phyloP scores from a whole-genome alignment of 2,329 filamentous ascomycete genomes.

The Diaporthe longicolla region DNA sequence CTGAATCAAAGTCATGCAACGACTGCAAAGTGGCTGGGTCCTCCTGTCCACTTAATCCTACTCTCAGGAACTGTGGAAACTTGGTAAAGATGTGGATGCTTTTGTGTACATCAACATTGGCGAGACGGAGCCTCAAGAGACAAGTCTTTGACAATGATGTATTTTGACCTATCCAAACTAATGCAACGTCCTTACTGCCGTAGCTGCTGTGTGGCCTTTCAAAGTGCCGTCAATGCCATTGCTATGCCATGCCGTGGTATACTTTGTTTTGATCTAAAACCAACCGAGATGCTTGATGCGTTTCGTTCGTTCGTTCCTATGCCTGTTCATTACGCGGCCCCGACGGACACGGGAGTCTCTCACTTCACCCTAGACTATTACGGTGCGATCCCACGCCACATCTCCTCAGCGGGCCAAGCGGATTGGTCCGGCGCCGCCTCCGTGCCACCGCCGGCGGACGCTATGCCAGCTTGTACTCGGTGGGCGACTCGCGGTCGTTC shows the following conservation, averaged over 20 bases:
- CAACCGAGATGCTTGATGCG: conserved; percentile 28
- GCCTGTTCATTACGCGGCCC: neutral
- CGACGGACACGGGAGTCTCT: neutral
- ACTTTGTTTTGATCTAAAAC: conserved; percentile 21
- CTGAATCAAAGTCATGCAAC: conserved; percentile 1
- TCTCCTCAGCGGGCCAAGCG: conserved; percentile 11
- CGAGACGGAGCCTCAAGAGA: neutral
- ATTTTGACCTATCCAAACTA: conserved; percentile 37
- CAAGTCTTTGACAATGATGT: neutral
- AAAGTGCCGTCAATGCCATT: conserved; percentile 26
- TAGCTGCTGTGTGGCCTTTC: neutral
- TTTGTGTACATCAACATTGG: neutral
- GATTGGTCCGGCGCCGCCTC: neutral
- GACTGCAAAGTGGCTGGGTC: neutral
- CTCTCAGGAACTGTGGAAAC: no score
- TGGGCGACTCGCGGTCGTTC: conserved; percentile 33
- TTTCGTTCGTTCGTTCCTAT: conserved; percentile 18
- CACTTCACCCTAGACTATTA: conserved; percentile 5
- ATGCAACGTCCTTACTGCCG: conserved; percentile 18
- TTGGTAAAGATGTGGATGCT: neutral
- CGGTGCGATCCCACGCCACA: neutral
- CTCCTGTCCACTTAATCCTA: neutral
- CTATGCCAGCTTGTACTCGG: conserved; percentile 38
- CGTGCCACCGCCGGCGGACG: neutral
- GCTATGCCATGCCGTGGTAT: conserved; percentile 39